Evolutionary conservation across 208 protist genomes (phyloP).

Genomic region (Kentomonas sorsogonicus): DNA sequence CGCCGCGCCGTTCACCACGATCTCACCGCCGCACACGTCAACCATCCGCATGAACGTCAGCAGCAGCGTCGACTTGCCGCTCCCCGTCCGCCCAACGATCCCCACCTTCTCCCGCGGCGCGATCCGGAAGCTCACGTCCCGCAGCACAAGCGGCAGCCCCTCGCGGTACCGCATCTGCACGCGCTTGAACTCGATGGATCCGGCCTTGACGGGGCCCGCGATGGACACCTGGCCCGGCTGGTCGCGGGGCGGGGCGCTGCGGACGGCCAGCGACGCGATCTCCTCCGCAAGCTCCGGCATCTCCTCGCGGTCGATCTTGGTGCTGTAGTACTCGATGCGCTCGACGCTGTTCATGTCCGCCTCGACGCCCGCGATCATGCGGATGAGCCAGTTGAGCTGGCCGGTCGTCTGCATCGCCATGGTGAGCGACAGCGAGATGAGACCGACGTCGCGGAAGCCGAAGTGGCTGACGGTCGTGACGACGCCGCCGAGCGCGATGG

Average conservation of each 20-base stretch:
- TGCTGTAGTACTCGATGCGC: slow-evolving; percentile 72
- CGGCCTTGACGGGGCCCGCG: slow-evolving; percentile 13
- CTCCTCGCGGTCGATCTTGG: slow-evolving; percentile 58
- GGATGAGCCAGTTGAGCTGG: slow-evolving; percentile 52
- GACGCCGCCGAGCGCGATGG: slow-evolving; percentile 29
- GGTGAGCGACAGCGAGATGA: slow-evolving; percentile 65
- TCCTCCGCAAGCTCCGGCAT: slow-evolving; percentile 22
- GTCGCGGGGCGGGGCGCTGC: neutral
- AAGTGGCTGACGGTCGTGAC: slow-evolving; percentile 37
- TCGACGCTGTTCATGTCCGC: slow-evolving; percentile 86
- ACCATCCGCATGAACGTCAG: too few relatives aligned
- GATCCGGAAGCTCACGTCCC: slow-evolving; percentile 20
- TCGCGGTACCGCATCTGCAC: slow-evolving; percentile 61
- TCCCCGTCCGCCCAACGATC: neutral
- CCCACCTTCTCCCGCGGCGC: neutral
- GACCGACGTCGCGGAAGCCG: slow-evolving; percentile 22
- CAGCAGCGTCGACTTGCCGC: neutral
- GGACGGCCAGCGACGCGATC: neutral
- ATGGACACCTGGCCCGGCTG: neutral
- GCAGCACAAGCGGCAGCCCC: slow-evolving; percentile 58
- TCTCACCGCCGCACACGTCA: too few relatives aligned
- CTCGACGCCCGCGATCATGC: slow-evolving; percentile 48
- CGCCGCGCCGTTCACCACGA: too few relatives aligned
- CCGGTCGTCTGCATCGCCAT: slow-evolving; percentile 56
- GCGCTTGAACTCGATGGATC: slow-evolving; percentile 50